phyloP scores from a whole-genome alignment of 345 rosid species.

The Draba incana region DNA sequence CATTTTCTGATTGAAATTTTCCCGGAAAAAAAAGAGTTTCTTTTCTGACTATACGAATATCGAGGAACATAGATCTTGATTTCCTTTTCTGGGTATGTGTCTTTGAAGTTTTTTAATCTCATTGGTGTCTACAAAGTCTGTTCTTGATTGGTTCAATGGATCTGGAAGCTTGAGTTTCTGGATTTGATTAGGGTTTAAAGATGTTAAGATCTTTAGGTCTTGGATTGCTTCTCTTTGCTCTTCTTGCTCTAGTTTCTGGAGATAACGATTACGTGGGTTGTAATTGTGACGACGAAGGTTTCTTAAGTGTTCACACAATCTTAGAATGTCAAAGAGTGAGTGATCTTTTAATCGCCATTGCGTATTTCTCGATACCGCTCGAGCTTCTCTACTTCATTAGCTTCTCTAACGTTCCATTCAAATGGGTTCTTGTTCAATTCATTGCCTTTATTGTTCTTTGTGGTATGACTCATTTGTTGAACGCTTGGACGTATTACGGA shows the following conservation, averaged over 20 bases:
- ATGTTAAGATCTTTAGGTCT: slow-evolving; percentile 72
- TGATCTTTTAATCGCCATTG: slow-evolving; percentile 86
- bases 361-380: slow-evolving; percentile 91
- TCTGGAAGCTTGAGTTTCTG: slow-evolving; percentile 21
- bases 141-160: slow-evolving; percentile 32
- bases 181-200: slow-evolving; percentile 43
- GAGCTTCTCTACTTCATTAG: slow-evolving; percentile 93
- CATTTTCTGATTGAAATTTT: slow-evolving; percentile 20
- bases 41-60: slow-evolving; percentile 1
- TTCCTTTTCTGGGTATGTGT: slow-evolving; percentile 30
- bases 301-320: slow-evolving; percentile 64
- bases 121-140: slow-evolving; percentile 21
- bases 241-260: slow-evolving; percentile 54
- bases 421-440: slow-evolving; percentile 92
- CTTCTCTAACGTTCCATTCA: slow-evolving; percentile 87
- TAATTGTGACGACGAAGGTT: slow-evolving; percentile 89
- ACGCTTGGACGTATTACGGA: slow-evolving; percentile 85
- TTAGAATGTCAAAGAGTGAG: slow-evolving; percentile 90
- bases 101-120: slow-evolving; percentile 33
- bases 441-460: slow-evolving; percentile 93
- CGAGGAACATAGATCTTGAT: slow-evolving; percentile 40
- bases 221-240: slow-evolving; percentile 53
- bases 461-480: slow-evolving; percentile 89
- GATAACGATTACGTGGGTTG: slow-evolving; percentile 61
- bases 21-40: slow-evolving; percentile 24